These are phyloP conservation scores for Euryodendron excelsum DNA, from an alignment of 148 eudicot species.

Conservation along the genomic window DNA sequence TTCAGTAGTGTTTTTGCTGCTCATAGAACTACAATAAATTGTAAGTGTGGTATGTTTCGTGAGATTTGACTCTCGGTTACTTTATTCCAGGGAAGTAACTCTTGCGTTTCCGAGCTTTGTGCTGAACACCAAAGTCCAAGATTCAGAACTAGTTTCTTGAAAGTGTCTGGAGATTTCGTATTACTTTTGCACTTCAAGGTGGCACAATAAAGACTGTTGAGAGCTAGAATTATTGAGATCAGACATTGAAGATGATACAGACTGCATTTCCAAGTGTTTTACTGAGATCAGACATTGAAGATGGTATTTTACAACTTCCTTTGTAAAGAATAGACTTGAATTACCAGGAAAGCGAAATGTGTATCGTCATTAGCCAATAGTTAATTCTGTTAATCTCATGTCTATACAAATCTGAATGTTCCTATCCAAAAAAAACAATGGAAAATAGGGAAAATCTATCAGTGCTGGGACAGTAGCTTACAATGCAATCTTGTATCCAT, in stretches of 20 bases:
- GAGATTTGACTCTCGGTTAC: background rate
- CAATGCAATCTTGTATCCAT: too few species aligned
- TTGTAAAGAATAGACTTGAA: background rate
- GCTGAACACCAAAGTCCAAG: conserved; percentile 28
- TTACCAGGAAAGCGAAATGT: background rate
- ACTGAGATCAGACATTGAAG: background rate
- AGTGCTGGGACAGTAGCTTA: too few species aligned
- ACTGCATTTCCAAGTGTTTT: background rate
- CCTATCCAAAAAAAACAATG: too few species aligned
- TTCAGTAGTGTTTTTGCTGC: background rate
- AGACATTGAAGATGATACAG: background rate
- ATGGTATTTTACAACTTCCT: background rate
- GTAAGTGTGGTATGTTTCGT: background rate
- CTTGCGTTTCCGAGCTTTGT: conserved; percentile 66
- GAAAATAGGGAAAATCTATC: too few species aligned
- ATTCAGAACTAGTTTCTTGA: conserved; percentile 27
- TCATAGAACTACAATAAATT: background rate
- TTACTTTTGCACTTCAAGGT: background rate
- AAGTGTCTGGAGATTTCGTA: background rate
- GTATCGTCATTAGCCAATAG: background rate
- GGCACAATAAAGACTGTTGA: background rate
- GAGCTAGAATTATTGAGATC: background rate
- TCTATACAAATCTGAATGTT: background rate
- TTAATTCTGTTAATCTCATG: background rate
- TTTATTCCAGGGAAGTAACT: conserved; percentile 56